Base-by-base conservation (phyloP, 305 asterid species). In the Fraxinus baroniana region DNA sequence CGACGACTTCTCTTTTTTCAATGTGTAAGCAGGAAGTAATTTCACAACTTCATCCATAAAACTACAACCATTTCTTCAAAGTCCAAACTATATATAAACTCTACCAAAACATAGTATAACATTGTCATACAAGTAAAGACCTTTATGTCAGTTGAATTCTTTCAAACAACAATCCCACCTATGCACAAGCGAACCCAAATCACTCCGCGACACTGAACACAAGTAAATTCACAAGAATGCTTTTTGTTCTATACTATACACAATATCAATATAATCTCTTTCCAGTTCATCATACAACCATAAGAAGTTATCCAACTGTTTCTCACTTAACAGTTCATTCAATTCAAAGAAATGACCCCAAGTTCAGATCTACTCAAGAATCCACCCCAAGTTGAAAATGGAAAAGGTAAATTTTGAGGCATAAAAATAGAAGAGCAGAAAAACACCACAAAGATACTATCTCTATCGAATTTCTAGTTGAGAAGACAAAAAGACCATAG, bases 361-460 rank as follows among this genome's bases (percentile, higher is more conserved):
- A 30, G 8, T 28, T 28, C 20, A 28, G 39, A 70, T 70, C 35
- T 24, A 26, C 73, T 26, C 68, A 20, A 26, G 18, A 4, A 37
- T 17, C 33, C 20, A 49, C 18, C 44, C 75, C 44, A 57, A 57
- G 83, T 52, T 0, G 52, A 66, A 8, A 81, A 49, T 20, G 30
- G 30, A 20, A 20, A 60, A 7, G 70, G 70, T 7, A 60, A 60
- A 20, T 20, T n/a, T 60, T 60, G 24, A 57, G 28, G 28, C 60
- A 41, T 44, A n/a, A 12, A 36, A 26, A 68, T n/a, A 74, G 26
- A 9, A 66, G 6, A 41, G 18, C 36, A n/a, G 13, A 71, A 80
- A 20, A 80, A 76, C 78, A 44, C 33, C 7, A 79, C 13, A 83
- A 78, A 80, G 36, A 78, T 18, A 10, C 70, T 20, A 76, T 52